Conservation (phyloP, 768 basidiomycete genomes). For the Paxillus rubicundulus region DNA sequence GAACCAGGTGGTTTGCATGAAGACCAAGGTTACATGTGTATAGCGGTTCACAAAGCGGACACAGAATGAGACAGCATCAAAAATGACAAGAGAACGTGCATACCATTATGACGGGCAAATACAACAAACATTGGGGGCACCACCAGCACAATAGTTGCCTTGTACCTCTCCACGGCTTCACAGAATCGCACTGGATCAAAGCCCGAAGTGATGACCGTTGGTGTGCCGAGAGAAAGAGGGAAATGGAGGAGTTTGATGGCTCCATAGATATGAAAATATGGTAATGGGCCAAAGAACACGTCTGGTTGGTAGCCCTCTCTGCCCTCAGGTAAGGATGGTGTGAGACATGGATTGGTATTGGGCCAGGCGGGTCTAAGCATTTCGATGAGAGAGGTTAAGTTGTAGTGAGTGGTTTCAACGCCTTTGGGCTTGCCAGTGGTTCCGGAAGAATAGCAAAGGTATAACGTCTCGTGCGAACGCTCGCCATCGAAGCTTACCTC, state of each 20-base stretch:
- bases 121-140: conserved; percentile 86
- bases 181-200: conserved; percentile 76
- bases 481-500: conserved; percentile 58
- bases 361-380: conserved; percentile 50
- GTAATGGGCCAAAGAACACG: conserved; percentile 60
- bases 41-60: background rate
- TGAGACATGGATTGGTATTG: conserved; percentile 27
- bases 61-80: background rate
- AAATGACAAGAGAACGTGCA: conserved; percentile 18
- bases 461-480: conserved; percentile 54
- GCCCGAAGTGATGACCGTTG: conserved; percentile 57
- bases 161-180: conserved; percentile 61
- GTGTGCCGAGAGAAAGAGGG: conserved; percentile 48
- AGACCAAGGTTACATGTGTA: background rate
- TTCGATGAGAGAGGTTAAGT: conserved; percentile 58
- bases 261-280: conserved; percentile 56
- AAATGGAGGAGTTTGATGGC: conserved; percentile 61
- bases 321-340: conserved; percentile 8
- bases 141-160: conserved; percentile 53
- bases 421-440: conserved; percentile 82
- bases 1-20: background rate
- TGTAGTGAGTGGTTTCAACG: conserved; percentile 65
- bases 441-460: conserved; percentile 64
- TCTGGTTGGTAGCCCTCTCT: conserved; percentile 32
- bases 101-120: conserved; percentile 66